Conservation (phyloP, 2,329 filamentous ascomycete species). For the Sporothrix phasma region DNA sequence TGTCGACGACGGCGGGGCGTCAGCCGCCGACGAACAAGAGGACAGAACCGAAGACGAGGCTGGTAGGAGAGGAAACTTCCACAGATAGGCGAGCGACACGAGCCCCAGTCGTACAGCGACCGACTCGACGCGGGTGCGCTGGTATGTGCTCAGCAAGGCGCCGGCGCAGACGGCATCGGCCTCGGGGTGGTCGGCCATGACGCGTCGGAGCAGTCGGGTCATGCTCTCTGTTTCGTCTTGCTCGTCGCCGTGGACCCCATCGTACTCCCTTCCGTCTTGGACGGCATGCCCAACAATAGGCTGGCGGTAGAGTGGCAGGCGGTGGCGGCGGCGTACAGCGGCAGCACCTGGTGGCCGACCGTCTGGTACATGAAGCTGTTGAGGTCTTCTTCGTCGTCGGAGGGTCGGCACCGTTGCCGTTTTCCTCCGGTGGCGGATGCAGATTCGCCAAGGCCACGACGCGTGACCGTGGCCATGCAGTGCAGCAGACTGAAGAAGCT, state of each 20-base stretch:
- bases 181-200: constrained; percentile 61
- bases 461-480: constrained; percentile 76
- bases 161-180: constrained; percentile 83
- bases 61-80: constrained; percentile 77
- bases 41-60: too few relatives aligned
- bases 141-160: constrained; percentile 90
- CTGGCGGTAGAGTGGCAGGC: constrained; percentile 73
- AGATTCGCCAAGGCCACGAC: constrained; percentile 86
- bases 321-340: constrained; percentile 71
- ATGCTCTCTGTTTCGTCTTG: constrained; percentile 83
- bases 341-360: constrained; percentile 78
- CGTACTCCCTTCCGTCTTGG: constrained; percentile 64
- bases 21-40: neutral
- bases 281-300: constrained; percentile 63
- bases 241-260: constrained; percentile 16
- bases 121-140: constrained; percentile 90
- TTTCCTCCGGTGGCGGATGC: constrained; percentile 40
- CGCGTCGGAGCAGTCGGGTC: constrained; percentile 57
- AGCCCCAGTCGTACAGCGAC: constrained; percentile 78
- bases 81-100: constrained; percentile 74
- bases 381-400: constrained; percentile 53
- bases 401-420: constrained; percentile 11
- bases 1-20: neutral
- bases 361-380: constrained; percentile 99
- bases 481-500: constrained; percentile 90